Evolutionary conservation across 75 land plant genomes (phyloP), one percentile per base, ranked within the genome.

Genomic region (Selaginella tamariscina): DNA sequence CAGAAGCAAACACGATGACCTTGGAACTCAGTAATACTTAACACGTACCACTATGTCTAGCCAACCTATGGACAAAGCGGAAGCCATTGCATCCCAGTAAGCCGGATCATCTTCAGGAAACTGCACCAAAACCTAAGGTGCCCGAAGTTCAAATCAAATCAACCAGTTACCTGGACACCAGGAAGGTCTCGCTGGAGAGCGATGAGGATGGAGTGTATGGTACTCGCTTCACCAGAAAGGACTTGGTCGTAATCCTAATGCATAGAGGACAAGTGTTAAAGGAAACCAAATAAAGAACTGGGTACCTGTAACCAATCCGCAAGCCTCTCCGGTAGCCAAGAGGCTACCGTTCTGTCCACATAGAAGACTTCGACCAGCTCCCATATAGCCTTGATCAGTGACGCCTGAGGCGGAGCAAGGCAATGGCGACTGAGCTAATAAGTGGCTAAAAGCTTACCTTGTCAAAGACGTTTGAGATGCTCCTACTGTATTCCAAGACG

Each of bases 61-160:
- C 98, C 98, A 93, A 8, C 98, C 98, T 75, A 93, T 77, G 28
- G 96, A 76, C 55, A 89, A 79, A 39, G 96, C 96, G 29, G 88
- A 83, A 39, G 88, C 80, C 31, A 93, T 71, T 13, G 79, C 88
- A 65, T 87, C 84, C 98, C 98, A 93, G 66, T 89, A 93, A 55
- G 74, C 82, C 27, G 78, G 75, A 71, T 87, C 85, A 70, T 93
- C 88, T 76, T 93, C 98, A 73, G 93, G 75, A 54, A 84, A 71
- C 96, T 93, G 81, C 1, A 18, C n/a, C n/a, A n/a, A n/a, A n/a
- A n/a, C n/a, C n/a, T n/a, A n/a, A n/a, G n/a, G n/a, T n/a, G n/a
- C n/a, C n/a, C n/a, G n/a, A n/a, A n/a, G n/a, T n/a, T n/a, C n/a
- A n/a, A n/a, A n/a, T n/a, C n/a, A n/a, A n/a, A n/a, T 24, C 13